A percentile compares a stretch with the other conserved stretches of the same genome.
Evolutionary conservation across 2,329 filamentous ascomycete species (phyloP).

Genomic region (Beauveria sp.): DNA sequence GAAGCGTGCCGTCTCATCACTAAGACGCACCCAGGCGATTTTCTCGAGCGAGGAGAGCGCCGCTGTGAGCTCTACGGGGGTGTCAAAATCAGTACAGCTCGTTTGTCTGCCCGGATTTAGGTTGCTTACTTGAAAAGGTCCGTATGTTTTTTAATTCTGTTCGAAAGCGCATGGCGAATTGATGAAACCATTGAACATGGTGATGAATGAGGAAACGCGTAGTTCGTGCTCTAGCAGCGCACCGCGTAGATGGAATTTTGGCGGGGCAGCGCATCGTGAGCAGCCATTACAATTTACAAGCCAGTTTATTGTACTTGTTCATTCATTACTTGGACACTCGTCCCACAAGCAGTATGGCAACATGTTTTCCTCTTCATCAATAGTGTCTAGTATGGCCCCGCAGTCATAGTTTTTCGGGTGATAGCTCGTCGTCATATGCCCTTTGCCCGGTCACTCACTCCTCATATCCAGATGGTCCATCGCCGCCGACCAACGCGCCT

Average conservation of each 20-base stretch:
- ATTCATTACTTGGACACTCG: no score
- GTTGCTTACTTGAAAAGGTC: conserved; percentile 51
- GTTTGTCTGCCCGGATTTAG: accelerated
- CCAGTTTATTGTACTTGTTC: no score
- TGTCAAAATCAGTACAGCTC: neutral
- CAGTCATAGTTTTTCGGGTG: no score
- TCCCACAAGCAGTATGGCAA: no score
- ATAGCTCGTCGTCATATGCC: no score
- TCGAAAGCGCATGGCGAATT: conserved; percentile 53
- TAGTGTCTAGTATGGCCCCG: no score
- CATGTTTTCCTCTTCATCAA: no score
- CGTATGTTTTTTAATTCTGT: conserved; percentile 59
- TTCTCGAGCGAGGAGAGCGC: conserved; percentile 64
- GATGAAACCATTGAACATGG: conserved; percentile 18
- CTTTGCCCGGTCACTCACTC: no score
- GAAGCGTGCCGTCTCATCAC: conserved; percentile 81
- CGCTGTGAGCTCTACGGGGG: conserved; percentile 45
- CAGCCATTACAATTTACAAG: no score
- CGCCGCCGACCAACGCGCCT: no score
- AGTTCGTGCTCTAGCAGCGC: no score
- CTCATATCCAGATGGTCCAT: no score
- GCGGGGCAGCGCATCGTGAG: conserved; percentile 1
- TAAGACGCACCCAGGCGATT: conserved; percentile 83
- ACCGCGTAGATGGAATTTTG: neutral
- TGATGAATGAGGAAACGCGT: conserved; percentile 3